Evolutionary conservation across 2,329 filamentous ascomycete species (phyloP).

Genomic region (Aspergillaceae sp.): DNA sequence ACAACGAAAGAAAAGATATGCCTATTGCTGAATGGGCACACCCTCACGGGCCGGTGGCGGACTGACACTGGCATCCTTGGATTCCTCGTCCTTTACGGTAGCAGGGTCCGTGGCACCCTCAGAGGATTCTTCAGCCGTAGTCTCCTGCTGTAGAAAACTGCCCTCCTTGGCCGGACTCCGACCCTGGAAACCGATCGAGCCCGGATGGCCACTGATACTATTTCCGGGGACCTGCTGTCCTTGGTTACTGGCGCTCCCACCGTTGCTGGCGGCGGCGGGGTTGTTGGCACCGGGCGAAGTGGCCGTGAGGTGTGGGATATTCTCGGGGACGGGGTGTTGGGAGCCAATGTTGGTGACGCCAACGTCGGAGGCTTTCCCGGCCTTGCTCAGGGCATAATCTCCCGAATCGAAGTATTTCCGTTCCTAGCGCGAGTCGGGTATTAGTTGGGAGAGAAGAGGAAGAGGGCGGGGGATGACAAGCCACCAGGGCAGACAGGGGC

Average conservation of each 20-base stretch:
- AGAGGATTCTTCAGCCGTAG: slow-evolving; percentile 50
- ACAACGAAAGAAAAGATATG: slow-evolving; percentile 7
- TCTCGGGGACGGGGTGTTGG: slow-evolving; percentile 88
- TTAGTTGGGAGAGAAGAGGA: not conserved
- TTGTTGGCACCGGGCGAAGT: slow-evolving; percentile 42
- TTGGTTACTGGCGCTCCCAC: slow-evolving; percentile 20
- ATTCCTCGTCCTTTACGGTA: slow-evolving; percentile 43
- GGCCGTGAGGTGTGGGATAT: slow-evolving; percentile 80
- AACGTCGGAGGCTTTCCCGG: slow-evolving; percentile 88
- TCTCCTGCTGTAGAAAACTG: slow-evolving; percentile 76
- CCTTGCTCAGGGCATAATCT: slow-evolving; percentile 94
- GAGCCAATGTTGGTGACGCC: slow-evolving; percentile 90
- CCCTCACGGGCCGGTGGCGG: slow-evolving; percentile 42
- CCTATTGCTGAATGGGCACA: slow-evolving; percentile 57
- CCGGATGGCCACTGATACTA: slow-evolving; percentile 34
- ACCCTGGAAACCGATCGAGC: slow-evolving; percentile 42
- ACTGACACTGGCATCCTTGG: slow-evolving; percentile 34
- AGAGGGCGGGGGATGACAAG: too few relatives aligned
- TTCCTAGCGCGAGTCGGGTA: slow-evolving; percentile 48
- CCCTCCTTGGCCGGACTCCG: slow-evolving; percentile 85
- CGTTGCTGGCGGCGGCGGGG: slow-evolving; percentile 24
- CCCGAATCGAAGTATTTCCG: slow-evolving; percentile 98
- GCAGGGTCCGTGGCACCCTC: slow-evolving; percentile 12
- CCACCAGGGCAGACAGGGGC: not conserved
- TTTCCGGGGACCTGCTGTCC: slow-evolving; percentile 34